Percentiles rank a stretch among this genome's conserved stretches.
Evolutionary conservation across 768 basidiomycete genomes (phyloP).

Genomic region (Pleurotus platypus): DNA sequence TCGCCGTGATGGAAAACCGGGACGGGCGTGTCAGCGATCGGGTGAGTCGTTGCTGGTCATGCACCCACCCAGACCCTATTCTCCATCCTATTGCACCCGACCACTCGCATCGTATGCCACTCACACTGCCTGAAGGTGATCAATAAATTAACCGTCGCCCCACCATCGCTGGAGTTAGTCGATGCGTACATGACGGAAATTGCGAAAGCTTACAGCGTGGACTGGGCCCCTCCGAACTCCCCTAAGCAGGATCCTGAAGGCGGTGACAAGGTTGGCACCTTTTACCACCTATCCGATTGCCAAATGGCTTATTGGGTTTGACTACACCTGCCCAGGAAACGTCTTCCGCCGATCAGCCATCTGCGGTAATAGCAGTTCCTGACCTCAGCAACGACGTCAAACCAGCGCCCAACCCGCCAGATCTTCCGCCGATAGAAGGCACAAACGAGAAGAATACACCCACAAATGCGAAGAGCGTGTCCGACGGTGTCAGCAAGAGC

Average conservation of each 20-base stretch:
- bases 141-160: slow-evolving; percentile 66
- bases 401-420: slow-evolving; percentile 39
- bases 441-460: slow-evolving; percentile 26
- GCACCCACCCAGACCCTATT: slow-evolving; percentile 1
- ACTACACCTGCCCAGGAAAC: background rate
- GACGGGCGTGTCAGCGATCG: slow-evolving; percentile 80
- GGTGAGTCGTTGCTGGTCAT: slow-evolving; percentile 39
- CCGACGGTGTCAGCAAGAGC: slow-evolving; percentile 16
- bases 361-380: slow-evolving; percentile 14
- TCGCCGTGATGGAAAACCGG: slow-evolving; percentile 83
- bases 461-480: slow-evolving; percentile 17
- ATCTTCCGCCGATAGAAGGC: slow-evolving; percentile 48
- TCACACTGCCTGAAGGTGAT: slow-evolving; percentile 49
- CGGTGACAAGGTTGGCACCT: slow-evolving; percentile 34
- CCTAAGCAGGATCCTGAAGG: slow-evolving; percentile 26
- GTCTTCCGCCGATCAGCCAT: background rate
- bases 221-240: slow-evolving; percentile 48
- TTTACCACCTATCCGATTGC: background rate
- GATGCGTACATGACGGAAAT: slow-evolving; percentile 90
- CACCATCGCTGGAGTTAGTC: slow-evolving; percentile 73
- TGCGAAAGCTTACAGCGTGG: slow-evolving; percentile 78
- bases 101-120: background rate
- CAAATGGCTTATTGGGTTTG: background rate
- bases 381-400: slow-evolving; percentile 26
- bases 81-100: slow-evolving; percentile 5